phyloP scores from a whole-genome alignment of 2,329 filamentous ascomycete genomes.

The Coleophoma eucalyptorum region DNA sequence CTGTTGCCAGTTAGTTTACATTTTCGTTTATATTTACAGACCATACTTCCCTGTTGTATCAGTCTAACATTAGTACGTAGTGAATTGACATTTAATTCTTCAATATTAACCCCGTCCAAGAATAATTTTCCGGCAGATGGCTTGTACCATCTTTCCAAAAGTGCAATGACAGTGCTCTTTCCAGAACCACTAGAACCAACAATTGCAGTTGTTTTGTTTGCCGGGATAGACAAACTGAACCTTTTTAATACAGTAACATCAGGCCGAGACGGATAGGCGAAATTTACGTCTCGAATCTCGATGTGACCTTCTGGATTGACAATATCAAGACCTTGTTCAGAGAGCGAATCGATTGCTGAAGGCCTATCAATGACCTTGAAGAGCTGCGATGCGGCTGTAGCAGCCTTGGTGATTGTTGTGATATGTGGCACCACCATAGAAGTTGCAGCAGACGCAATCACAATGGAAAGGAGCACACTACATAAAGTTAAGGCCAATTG shows the following conservation, averaged over 20 bases:
- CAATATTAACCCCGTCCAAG: conserved; percentile 49
- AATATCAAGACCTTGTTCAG: conserved; percentile 64
- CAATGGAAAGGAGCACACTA: not conserved
- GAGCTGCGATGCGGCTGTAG: conserved; percentile 83
- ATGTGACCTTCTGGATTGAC: conserved; percentile 70
- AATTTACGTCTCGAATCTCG: conserved; percentile 70
- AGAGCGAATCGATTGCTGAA: conserved; percentile 75
- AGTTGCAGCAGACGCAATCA: conserved; percentile 80
- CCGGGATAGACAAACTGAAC: conserved; percentile 53
- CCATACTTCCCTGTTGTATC: conserved; percentile 54
- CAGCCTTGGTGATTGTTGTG: conserved; percentile 75
- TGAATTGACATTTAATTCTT: conserved; percentile 60
- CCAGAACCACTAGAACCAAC: conserved; percentile 71
- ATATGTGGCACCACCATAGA: conserved; percentile 80
- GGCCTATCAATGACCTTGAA: conserved; percentile 83
- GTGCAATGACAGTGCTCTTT: conserved; percentile 69
- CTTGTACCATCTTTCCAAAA: conserved; percentile 71
- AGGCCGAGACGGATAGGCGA: conserved; percentile 67
- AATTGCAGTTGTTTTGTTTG: conserved; percentile 68
- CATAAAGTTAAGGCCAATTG: too few relatives aligned
- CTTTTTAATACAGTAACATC: conserved; percentile 60
- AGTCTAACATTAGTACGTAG: conserved; percentile 56
- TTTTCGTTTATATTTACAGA: too few relatives aligned
- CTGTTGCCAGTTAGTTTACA: too few relatives aligned
- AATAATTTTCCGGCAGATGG: conserved; percentile 45